phyloP scores from a whole-genome alignment of 129 eudicot species.

The Flaveria brownii region DNA sequence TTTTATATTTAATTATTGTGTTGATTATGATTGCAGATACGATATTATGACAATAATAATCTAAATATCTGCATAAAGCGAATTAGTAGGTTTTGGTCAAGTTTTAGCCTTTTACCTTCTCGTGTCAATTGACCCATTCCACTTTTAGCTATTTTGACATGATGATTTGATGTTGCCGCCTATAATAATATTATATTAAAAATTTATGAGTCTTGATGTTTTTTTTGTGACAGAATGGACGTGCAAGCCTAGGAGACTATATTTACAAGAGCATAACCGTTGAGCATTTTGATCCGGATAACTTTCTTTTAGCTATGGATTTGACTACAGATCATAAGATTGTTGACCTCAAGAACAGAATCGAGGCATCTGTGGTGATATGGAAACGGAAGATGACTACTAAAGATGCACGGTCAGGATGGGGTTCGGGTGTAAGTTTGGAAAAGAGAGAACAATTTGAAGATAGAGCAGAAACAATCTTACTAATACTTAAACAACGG shows the following conservation, averaged over 20 bases:
- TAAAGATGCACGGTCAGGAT: conserved; percentile 79
- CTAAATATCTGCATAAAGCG: background rate
- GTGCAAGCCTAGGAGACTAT: conserved; percentile 81
- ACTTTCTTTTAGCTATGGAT: conserved; percentile 63
- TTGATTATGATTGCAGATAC: background rate
- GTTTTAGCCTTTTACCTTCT: background rate
- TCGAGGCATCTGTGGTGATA: conserved; percentile 91
- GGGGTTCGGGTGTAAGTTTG: conserved; percentile 84
- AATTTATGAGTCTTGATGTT: conserved; percentile 1
- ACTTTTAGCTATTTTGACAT: background rate
- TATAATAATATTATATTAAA: background rate
- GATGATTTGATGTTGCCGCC: background rate
- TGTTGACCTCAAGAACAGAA: conserved; percentile 83
- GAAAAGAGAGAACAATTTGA: conserved; percentile 89
- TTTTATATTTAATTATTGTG: background rate
- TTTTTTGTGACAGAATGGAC: conserved; percentile 68
- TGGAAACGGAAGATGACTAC: conserved; percentile 89
- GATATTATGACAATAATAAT: background rate
- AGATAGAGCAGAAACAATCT: conserved; percentile 83
- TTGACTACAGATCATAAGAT: conserved; percentile 85
- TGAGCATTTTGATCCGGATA: conserved; percentile 78
- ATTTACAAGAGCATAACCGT: conserved; percentile 76
- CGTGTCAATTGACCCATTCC: background rate
- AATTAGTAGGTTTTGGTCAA: background rate
- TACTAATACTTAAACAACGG: conserved; percentile 71